Evolutionary conservation across 129 eudicot species (phyloP).

Genomic region (Ambrosia artemisiifolia): DNA sequence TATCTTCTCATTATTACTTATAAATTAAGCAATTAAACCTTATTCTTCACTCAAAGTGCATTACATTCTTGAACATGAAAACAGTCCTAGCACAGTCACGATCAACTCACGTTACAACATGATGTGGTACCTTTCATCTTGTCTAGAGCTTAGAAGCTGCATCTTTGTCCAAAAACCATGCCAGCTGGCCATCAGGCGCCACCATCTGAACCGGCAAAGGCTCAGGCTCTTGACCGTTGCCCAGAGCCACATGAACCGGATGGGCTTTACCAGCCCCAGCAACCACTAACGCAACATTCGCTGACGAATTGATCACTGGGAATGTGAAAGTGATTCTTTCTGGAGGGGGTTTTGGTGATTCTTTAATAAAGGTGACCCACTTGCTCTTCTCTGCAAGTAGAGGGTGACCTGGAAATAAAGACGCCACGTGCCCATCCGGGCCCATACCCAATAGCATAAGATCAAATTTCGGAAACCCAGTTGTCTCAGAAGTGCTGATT

Average conservation of each 20-base stretch:
- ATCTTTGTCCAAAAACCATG: conserved; percentile 78
- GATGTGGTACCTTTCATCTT: background rate
- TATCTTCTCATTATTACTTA: conserved; percentile 19
- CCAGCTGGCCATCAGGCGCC: conserved; percentile 61
- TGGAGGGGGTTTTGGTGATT: conserved; percentile 89
- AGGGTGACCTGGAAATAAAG: conserved; percentile 75
- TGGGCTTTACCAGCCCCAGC: conserved; percentile 65
- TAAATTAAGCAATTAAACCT: conserved; percentile 1
- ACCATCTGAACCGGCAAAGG: conserved; percentile 68
- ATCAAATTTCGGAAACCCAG: conserved; percentile 71
- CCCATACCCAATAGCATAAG: conserved; percentile 85
- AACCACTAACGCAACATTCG: conserved; percentile 61
- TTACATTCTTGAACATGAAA: conserved; percentile 16
- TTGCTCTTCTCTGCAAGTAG: conserved; percentile 43
- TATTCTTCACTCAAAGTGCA: conserved; percentile 6
- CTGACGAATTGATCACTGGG: conserved; percentile 76
- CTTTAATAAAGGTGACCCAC: conserved; percentile 74
- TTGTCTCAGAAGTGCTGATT: conserved; percentile 38
- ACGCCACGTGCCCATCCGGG: conserved; percentile 83
- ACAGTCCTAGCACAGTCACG: background rate
- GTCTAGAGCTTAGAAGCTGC: conserved; percentile 66
- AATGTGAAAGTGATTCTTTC: conserved; percentile 73
- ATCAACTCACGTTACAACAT: background rate
- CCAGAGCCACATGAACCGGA: conserved; percentile 55
- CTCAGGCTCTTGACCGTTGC: conserved; percentile 41